Conservation (phyloP, 129 eudicot species). For the Helianthus annuus region HanXRQr2.0-SUNRISE NC_035441.2:172847043-172847542, state of each 20-base stretch:
- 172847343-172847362: conserved; percentile 7
- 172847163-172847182: background rate
- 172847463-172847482: background rate
- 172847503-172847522: background rate
- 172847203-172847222: conserved; percentile 76
- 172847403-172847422: conserved; percentile 20
- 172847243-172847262: conserved; percentile 95
- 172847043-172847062: conserved; percentile 81
- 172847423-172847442: conserved; percentile 22
- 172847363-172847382: background rate
- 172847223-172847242: conserved; percentile 72
- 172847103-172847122: conserved; percentile 83
- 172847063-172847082: conserved; percentile 85
- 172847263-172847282: conserved; percentile 88
- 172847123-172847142: conserved; percentile 44
- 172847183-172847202: background rate
- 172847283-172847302: conserved; percentile 82
- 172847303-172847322: conserved; percentile 77
- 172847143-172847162: background rate
- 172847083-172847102: conserved; percentile 86
- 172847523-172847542: too few relatives aligned
- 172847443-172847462: background rate
- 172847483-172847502: background rate
- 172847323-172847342: conserved; percentile 74
- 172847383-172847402: conserved; percentile 5